Percentiles rank a stretch among this genome's conserved stretches.
Evolutionary conservation across 2,329 filamentous ascomycete species (phyloP).

Genomic region (Golovinomyces cichoracearum): DNA sequence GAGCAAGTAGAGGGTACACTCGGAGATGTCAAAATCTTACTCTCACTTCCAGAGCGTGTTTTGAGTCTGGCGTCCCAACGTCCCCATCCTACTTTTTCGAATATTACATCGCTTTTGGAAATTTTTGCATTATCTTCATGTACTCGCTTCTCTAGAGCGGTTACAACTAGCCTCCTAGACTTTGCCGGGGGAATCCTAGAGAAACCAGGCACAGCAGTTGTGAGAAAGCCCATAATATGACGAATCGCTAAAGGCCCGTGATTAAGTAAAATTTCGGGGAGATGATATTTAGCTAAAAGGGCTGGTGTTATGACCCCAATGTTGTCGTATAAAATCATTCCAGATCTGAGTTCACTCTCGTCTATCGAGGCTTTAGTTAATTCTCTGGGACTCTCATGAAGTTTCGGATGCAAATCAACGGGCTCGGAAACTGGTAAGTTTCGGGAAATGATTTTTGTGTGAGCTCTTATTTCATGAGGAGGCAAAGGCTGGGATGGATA

Average conservation of each 20-base stretch:
- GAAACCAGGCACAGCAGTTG: conserved; percentile 78
- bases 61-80: conserved; percentile 69
- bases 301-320: conserved; percentile 59
- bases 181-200: conserved; percentile 70
- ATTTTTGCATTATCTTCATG: conserved; percentile 27
- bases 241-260: conserved; percentile 84
- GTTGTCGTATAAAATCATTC: conserved; percentile 30
- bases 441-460: conserved; percentile 18
- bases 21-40: neutral
- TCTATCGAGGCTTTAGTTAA: conserved; percentile 11
- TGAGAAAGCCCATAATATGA: conserved; percentile 84
- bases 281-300: conserved; percentile 68
- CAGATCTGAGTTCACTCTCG: conserved; percentile 5
- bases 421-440: conserved; percentile 24
- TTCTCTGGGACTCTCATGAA: conserved; percentile 39
- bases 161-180: conserved; percentile 75
- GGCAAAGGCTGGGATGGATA: conserved; percentile 16
- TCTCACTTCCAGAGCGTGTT: conserved; percentile 27
- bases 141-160: conserved; percentile 56
- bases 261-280: conserved; percentile 69
- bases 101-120: conserved; percentile 46
- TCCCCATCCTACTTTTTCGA: conserved; percentile 93
- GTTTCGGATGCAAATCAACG: conserved; percentile 68
- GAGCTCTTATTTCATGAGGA: conserved; percentile 52
- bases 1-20: conserved; percentile 18